Evolutionary conservation across 768 basidiomycete species (phyloP).

Genomic region (Megacollybia marginata): DNA sequence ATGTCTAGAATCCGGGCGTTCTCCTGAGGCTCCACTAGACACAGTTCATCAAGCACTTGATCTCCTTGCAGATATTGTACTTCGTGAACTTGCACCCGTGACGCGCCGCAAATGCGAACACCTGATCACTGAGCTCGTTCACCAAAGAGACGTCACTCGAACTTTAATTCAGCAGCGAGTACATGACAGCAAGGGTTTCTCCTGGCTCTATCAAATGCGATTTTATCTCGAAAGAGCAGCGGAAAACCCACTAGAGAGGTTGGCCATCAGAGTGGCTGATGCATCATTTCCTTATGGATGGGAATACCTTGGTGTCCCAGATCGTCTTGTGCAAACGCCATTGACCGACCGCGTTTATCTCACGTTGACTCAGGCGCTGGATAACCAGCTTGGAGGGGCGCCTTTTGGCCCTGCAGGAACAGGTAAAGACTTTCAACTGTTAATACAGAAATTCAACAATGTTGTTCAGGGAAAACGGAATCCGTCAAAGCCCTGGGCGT

Average conservation of each 20-base stretch:
- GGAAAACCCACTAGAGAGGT: constrained; percentile 74
- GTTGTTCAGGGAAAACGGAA: constrained; percentile 81
- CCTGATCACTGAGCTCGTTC: constrained; percentile 96
- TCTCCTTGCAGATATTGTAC: constrained; percentile 92
- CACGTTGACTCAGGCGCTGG: constrained; percentile 91
- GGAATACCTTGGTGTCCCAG: constrained; percentile 97
- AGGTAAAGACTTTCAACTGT: constrained; percentile 33
- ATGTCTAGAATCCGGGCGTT: constrained; percentile 46
- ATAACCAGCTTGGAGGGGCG: constrained; percentile 91
- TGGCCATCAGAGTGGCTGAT: constrained; percentile 81
- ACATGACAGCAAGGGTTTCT: constrained; percentile 63
- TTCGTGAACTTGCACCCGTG: constrained; percentile 80
- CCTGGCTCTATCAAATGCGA: constrained; percentile 98
- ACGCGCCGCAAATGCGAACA: constrained; percentile 99
- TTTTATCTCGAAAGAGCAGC: constrained; percentile 77
- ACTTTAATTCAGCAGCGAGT: constrained; percentile 62
- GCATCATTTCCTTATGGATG: constrained; percentile 95
- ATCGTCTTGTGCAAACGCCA: constrained; percentile 96
- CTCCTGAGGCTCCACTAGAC: constrained; percentile 61
- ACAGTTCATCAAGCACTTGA: constrained; percentile 81
- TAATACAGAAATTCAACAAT: constrained; percentile 5
- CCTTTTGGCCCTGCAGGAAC: constrained; percentile 99
- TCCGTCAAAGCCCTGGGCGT: constrained; percentile 98
- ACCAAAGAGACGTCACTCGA: constrained; percentile 93
- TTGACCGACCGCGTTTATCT: constrained; percentile 96